phyloP scores from a whole-genome alignment of 331 rosid genomes.

The Acacia concinna region DNA sequence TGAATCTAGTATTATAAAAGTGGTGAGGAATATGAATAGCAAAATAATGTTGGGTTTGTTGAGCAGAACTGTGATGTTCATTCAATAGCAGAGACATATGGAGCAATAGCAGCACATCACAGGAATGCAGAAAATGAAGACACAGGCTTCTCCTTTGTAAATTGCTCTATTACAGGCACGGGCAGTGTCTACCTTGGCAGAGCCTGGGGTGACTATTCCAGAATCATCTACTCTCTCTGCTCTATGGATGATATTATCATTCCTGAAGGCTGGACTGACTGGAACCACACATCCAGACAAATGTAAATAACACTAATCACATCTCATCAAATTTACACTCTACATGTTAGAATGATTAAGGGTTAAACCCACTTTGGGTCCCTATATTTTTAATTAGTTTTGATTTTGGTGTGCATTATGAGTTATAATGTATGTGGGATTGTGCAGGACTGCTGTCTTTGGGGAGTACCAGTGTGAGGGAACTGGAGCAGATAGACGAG shows the following conservation, averaged over 20 bases:
- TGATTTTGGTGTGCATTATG: neutral
- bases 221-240: conserved; percentile 66
- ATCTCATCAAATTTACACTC: neutral
- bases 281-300: conserved; percentile 60
- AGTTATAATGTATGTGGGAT: neutral
- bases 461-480: conserved; percentile 73
- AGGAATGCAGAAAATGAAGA: conserved; percentile 49
- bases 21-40: too few relatives aligned
- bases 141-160: conserved; percentile 78
- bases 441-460: conserved; percentile 75
- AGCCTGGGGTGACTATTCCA: conserved; percentile 89
- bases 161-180: conserved; percentile 65
- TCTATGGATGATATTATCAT: conserved; percentile 53
- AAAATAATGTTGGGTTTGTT: neutral
- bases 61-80: conserved; percentile 64
- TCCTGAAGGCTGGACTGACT: conserved; percentile 76
- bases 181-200: conserved; percentile 72
- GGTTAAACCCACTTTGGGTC: neutral
- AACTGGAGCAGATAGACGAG: conserved; percentile 48
- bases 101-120: conserved; percentile 98
- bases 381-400: too few relatives aligned
- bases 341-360: neutral
- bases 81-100: conserved; percentile 58
- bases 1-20: too few relatives aligned
- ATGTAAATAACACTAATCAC: conserved; percentile 41